Evolutionary conservation across 306 rosid genomes (phyloP), one percentile per base, ranked within the genome.

Genomic region (Acacia crassicarpa): DNA sequence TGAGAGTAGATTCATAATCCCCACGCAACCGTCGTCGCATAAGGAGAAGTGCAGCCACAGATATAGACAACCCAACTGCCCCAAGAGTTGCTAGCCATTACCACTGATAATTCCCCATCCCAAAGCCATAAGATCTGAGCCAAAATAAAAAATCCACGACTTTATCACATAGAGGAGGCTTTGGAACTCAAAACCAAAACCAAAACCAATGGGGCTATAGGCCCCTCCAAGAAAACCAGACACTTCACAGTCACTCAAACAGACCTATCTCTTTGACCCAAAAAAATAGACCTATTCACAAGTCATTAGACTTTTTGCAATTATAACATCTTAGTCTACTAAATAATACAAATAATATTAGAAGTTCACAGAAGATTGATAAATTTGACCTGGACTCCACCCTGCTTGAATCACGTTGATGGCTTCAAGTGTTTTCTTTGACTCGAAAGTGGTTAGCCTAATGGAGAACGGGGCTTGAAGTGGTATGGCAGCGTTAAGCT

Each of bases 401-500:
- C 87, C 90, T 0, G 79, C 89, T 43, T 93, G 95, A 40, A 92
- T 92, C 45, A 89, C 93, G 30, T 88, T 78, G 49, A 69, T 66
- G 0, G 93, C 92, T 4, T 89, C 90, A 23, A 91, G 25, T 3
- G 82, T 62, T 30, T 85, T 75, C 67, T 85, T 83, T 3, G 94
- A 85, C 17, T 69, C 27, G 10, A 80, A 80, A 12, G 92, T 51
- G 8, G 92, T 89, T 15, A 93, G 78, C 46, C 86, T 83, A 27
- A 93, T 72, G 8, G 97, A 93, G 83, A 93, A 87, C 0, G 97
- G 97, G 20, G 90, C 89, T n/a, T 27, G 27, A 0, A 93, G 45
- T 17, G 87, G 25, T 16, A 89, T 43, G 23, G 86, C 92, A 2
- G 74, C 10, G 58, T 89, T 73, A 35, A 81, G 81, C 20, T 89